Evolutionary conservation across 148 eudicot genomes (phyloP), one percentile per base, ranked within the genome.

Genomic region (Chenopodium quinoa): DNA sequence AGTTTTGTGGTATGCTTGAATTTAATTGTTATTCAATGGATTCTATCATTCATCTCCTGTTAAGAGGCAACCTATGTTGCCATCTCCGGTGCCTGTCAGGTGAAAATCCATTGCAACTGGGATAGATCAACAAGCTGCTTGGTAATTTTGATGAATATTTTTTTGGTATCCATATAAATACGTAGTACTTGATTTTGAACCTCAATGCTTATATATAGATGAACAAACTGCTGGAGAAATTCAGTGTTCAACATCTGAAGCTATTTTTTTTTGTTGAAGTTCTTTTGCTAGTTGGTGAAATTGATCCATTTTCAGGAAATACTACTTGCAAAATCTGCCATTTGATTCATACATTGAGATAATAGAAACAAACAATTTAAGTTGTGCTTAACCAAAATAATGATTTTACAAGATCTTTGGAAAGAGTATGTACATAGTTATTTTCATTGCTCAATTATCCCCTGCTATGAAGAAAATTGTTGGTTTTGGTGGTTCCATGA

Each of bases 401-500:
- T 32, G 37, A 34, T 16, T 0, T 32, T 40, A 20, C 52, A 71
- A 71, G 27, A 40, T 5, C 52, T 19, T 40, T 37, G 75, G 47
- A 8, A 71, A 37, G 11, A 71, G 50, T 32, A 17, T 16, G 34
- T 34, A 32, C 6, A 9, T 66, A 2, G 3, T 37, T 20, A 7
- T 32, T 17, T 12, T 27, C 71, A 67, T 67, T 40, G 52, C 22
- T 44, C 8, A n/a, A 1, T 22, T 20, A 3, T 82, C 85, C 29
- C 83, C 85, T 65, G 68, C 71, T 1, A 93, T 76, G 88, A 40
- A 90, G 84, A 87, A 93, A 52, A 91, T 88, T 20, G 95, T 91
- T 4, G 98, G 98, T 75, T 89, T 93, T 66, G 91, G 90, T 50
- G 98, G 97, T 54, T 93, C 95, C 7, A 88, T 90, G 32, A 94